Base-by-base conservation (phyloP, 257 asterid species). In the Capsicum pubescens region DNA sequence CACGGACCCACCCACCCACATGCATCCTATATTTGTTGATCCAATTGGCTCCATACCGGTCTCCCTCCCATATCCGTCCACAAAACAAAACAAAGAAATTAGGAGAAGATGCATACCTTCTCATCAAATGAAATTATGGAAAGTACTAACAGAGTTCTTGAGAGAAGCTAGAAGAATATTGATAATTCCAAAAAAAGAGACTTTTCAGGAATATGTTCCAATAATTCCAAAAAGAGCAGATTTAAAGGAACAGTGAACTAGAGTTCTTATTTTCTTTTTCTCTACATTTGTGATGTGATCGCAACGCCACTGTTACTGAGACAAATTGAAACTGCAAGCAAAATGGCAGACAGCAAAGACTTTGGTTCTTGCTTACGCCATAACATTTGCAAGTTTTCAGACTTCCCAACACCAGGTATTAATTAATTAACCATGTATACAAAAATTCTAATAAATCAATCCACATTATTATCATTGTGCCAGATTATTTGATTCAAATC, bases 81-180 rank as follows among this genome's bases (percentile, higher is more conserved):
- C 81, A 21, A 26, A 52, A 76, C 14, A 32, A 76, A 76, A 21
- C 81, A 50, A 48, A 52, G 61, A 76, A 76, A 76, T 26, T 9
- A 13, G 59, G 80, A 76, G 14, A 68, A 68, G 14, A 68, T 68
- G 26, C 39, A 39, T 15, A 4, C 77, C 55, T 69, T 69, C n/a
- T 8, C n/a, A 39, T 59, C 32, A 17, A 39, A 3, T 8, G 76
- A 68, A 68, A 68, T 36, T 15, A 68, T 17, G 3, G 8, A 7
- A 12, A 58, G 64, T 58, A 17, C 64, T 16, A 36, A 68, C 76
- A 68, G 9, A 12, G 26, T 35, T 68, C 76, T 68, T 66, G 46
- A 13, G n/a, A 68, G 4, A 39, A 11, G 8, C 42, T 32, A 35
- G 21, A 68, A 35, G 12, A 68, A 66, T 64, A 11, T 26, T 63